Conservation (phyloP, 768 basidiomycete genomes). For the Naganishia vaughanmartiniae region DNA sequence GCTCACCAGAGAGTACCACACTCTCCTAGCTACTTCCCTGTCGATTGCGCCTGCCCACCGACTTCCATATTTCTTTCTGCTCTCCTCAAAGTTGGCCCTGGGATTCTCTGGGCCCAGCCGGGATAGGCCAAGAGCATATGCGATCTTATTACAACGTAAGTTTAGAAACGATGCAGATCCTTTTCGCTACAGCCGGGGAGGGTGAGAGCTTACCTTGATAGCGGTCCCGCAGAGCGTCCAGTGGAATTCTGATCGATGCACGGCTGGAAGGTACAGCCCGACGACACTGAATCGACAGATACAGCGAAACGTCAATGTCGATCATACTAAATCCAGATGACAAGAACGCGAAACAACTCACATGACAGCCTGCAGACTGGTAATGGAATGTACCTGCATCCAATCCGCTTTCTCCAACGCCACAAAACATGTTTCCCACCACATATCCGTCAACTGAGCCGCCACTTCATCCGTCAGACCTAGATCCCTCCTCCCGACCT, state of each 20-base stretch:
- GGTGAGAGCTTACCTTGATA: conserved; percentile 16
- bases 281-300: conserved; percentile 5
- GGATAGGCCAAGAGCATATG: conserved; percentile 22
- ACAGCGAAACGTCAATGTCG: neutral
- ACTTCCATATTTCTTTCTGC: conserved; percentile 17
- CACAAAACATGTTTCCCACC: conserved; percentile 25
- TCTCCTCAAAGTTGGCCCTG: neutral
- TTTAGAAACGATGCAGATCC: neutral
- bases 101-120: conserved; percentile 22
- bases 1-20: conserved; percentile 28
- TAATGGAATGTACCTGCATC: conserved; percentile 27
- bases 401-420: conserved; percentile 28
- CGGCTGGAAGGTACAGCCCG: conserved; percentile 19
- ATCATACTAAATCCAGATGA: neutral
- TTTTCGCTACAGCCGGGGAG: neutral
- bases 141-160: conserved; percentile 7
- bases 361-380: conserved; percentile 25
- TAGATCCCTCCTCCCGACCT: conserved; percentile 4
- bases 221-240: conserved; percentile 28
- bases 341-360: neutral
- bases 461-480: conserved; percentile 5
- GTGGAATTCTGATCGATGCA: conserved; percentile 16
- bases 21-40: conserved; percentile 27
- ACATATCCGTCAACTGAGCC: conserved; percentile 7
- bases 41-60: conserved; percentile 15